phyloP scores from a whole-genome alignment of 768 basidiomycete species.

The Leccinum rimulosum region DNA sequence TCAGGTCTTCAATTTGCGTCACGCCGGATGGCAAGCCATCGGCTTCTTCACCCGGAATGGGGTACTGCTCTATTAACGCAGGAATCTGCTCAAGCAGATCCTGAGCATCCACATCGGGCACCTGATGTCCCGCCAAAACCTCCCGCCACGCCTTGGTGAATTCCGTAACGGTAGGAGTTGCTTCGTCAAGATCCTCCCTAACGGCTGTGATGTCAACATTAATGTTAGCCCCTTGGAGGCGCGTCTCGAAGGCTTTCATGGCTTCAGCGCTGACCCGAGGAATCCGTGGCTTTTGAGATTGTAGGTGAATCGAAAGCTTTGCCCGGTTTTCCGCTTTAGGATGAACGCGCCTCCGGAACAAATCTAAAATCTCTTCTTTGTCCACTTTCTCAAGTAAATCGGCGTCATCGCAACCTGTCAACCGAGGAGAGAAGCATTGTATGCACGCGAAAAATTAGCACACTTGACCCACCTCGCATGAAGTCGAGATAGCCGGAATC shows the following conservation, averaged over 20 bases:
- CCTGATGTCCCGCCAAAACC: conserved; percentile 39
- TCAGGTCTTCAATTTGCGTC: conserved; percentile 62
- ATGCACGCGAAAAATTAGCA: neutral
- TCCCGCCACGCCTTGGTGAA: conserved; percentile 65
- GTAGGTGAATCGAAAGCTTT: conserved; percentile 83
- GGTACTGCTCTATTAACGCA: conserved; percentile 52
- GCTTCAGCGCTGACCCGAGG: conserved; percentile 65
- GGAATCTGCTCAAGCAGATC: conserved; percentile 56
- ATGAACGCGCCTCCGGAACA: conserved; percentile 71
- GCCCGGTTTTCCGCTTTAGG: conserved; percentile 65
- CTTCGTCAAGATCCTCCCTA: conserved; percentile 50
- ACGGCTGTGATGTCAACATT: conserved; percentile 49
- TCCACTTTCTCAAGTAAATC: conserved; percentile 58
- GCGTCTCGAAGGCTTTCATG: conserved; percentile 55
- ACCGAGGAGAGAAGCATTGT: neutral
- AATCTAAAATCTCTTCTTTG: conserved; percentile 68
- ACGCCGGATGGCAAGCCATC: conserved; percentile 47
- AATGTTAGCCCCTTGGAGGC: conserved; percentile 49
- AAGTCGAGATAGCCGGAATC: conserved; percentile 86
- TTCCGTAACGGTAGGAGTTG: conserved; percentile 53
- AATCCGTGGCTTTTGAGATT: conserved; percentile 61
- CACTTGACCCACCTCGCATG: conserved; percentile 59
- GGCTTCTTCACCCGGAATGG: conserved; percentile 51
- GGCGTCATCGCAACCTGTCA: conserved; percentile 71
- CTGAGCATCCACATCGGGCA: conserved; percentile 39